Base-by-base conservation (phyloP, 1,139 yeast genomes). In the Yamadazyma buinensis region DNA sequence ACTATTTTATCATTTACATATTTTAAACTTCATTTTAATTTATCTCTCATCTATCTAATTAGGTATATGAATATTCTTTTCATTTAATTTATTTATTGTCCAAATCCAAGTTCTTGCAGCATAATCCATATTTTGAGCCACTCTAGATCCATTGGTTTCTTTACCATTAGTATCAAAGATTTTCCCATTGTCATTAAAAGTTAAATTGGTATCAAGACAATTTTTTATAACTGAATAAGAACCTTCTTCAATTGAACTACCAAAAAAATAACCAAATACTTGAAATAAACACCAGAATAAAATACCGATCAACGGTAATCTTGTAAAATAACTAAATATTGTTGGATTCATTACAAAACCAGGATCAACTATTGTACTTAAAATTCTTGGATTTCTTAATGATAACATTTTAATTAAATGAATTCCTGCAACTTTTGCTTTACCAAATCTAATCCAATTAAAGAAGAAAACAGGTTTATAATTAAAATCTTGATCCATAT, bases 331-430 rank as follows among this genome's bases (percentile, higher is more conserved):
- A 27, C 83, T 65, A 51, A 83, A 81, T 32, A 84, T 55, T 45
- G 81, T 81, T 4, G 96, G 81, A 49, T 80, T 80, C 81, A 84
- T 78, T 11, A 85, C 86, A 41, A 85, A 72, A 0, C 97, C 97
- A 0, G 96, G 96, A 50, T 86, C 94, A 1, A 86, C 86, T 1
- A 88, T 73, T 31, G 77, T 55, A 38, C 81, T 76, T 23, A 80
- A 55, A 7, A 87, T 67, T 23, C 75, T 67, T 0, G 95, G 95
- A 52, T 84, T 72, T 41, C 80, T 69, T 32, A 75, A 63, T 0
- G 92, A 76, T 26, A 87, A 55, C 59, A 80, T 70, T 47, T 79
- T 78, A 49, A 81, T 74, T 44, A 80, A 73, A 48, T 86, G 95
- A 30, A 87, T 84, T 1, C 85, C 84, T 0, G 88, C 85, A 1